phyloP scores from a whole-genome alignment of 2,329 filamentous ascomycete genomes.

The Colletotrichum sp. region DNA sequence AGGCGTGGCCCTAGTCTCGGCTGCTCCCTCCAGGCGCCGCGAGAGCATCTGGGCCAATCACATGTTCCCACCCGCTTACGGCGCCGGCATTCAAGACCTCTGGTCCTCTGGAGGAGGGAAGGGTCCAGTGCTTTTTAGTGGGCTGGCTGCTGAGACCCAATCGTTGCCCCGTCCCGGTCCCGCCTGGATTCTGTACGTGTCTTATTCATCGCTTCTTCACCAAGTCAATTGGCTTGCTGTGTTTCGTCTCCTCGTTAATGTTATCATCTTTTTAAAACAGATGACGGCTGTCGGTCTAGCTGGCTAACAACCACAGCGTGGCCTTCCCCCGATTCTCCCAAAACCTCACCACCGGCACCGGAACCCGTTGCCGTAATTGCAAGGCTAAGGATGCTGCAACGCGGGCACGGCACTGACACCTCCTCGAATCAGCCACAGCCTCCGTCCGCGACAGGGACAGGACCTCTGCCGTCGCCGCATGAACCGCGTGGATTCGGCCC shows the following conservation, averaged over 20 bases:
- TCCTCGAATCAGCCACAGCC: background rate
- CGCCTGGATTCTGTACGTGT: slow-evolving; percentile 5
- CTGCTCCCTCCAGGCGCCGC: background rate
- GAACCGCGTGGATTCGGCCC: background rate
- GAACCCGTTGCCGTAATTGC: background rate
- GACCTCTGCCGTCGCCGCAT: background rate
- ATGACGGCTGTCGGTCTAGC: background rate
- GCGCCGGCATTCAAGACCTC: background rate
- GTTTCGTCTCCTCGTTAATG: background rate
- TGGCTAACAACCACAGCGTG: background rate
- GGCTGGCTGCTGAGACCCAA: background rate
- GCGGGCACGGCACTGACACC: background rate
- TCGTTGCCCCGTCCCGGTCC: background rate
- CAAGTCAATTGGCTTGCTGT: background rate
- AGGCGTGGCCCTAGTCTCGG: slow-evolving; percentile 10
- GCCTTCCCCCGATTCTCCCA: background rate
- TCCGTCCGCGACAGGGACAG: background rate
- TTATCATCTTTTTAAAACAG: background rate
- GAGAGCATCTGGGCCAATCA: background rate
- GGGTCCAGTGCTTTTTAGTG: background rate
- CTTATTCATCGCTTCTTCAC: background rate
- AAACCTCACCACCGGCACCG: background rate
- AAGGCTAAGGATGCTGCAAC: background rate
- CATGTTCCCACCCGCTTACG: slow-evolving; percentile 2
- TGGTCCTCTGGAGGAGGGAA: background rate